Percentiles rank a stretch among this genome's conserved stretches.
Evolutionary conservation across 495 filamentous ascomycete genomes (phyloP).

Genomic region (Aspergillus affinis): DNA sequence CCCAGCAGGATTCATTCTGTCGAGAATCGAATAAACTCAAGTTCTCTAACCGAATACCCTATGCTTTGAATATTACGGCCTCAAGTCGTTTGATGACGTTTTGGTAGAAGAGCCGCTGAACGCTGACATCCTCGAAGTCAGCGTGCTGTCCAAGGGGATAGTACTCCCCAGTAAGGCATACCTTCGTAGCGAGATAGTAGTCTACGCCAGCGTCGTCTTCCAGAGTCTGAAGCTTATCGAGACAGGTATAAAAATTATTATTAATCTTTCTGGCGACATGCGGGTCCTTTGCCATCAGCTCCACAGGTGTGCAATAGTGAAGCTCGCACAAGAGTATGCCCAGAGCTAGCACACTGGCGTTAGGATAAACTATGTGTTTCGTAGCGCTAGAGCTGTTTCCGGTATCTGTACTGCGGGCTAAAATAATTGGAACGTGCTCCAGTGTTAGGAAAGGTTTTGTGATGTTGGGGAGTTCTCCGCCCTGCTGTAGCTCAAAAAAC

Average conservation of each 20-base stretch:
- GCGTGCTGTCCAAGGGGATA: slow-evolving; percentile 25
- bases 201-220: slow-evolving; percentile 32
- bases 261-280: slow-evolving; percentile 24
- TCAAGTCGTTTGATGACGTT: slow-evolving; percentile 37
- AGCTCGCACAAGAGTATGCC: slow-evolving; percentile 38
- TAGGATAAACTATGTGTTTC: slow-evolving; percentile 31
- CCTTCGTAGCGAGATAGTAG: slow-evolving; percentile 37
- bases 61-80: slow-evolving; percentile 32
- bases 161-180: slow-evolving; percentile 32
- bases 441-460: slow-evolving; percentile 31
- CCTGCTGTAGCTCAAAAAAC: slow-evolving; percentile 27
- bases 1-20: slow-evolving; percentile 29
- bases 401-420: slow-evolving; percentile 19
- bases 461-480: slow-evolving; percentile 30
- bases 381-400: slow-evolving; percentile 14
- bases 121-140: slow-evolving; percentile 28
- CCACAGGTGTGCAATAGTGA: slow-evolving; percentile 35
- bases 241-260: slow-evolving; percentile 30
- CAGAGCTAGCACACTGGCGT: slow-evolving; percentile 32
- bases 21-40: slow-evolving; percentile 29
- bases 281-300: slow-evolving; percentile 25
- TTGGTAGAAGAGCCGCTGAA: slow-evolving; percentile 36
- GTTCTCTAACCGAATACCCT: slow-evolving; percentile 31
- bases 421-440: slow-evolving; percentile 31
- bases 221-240: slow-evolving; percentile 27